Evolutionary conservation across 805 yeast genomes (phyloP).

Genomic region (Candida pseudoglaebosa): DNA sequence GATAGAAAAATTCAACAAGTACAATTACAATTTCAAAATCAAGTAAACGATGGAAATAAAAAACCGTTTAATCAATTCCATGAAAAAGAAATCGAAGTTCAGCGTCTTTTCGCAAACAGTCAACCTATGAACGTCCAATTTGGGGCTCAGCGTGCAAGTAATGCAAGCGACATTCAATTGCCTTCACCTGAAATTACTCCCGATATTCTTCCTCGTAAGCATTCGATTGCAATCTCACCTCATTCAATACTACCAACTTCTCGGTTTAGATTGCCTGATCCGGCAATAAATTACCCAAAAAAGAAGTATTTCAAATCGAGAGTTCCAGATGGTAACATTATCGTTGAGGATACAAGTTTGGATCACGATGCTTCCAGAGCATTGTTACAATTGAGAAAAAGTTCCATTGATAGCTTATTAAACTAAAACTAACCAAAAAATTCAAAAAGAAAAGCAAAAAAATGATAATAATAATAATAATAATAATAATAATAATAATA

Average conservation of each 20-base stretch:
- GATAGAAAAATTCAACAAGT: no score
- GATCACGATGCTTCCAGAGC: slow-evolving; percentile 37
- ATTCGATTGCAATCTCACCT: slow-evolving; percentile 20
- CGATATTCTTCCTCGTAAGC: slow-evolving; percentile 27
- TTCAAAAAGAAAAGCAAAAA: no score
- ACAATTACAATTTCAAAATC: no score
- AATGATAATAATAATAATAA: no score
- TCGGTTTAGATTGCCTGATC: slow-evolving; percentile 35
- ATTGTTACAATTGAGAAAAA: slow-evolving; percentile 36
- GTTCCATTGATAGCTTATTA: slow-evolving; percentile 38
- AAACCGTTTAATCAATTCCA: no score
- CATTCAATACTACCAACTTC: slow-evolving; percentile 11
- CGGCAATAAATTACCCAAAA: slow-evolving; percentile 31
- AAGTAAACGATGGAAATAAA: no score
- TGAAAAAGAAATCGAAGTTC: no score
- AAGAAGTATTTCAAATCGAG: slow-evolving; percentile 29
- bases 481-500: no score
- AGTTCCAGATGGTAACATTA: slow-evolving; percentile 21
- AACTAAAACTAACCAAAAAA: no score
- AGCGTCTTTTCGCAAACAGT: no score
- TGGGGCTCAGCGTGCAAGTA: no score
- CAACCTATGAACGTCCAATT: no score
- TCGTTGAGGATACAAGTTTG: slow-evolving; percentile 20
- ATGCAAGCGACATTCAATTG: slow-evolving; percentile 14
- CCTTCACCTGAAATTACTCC: slow-evolving; percentile 38